phyloP scores from a whole-genome alignment of 1,284 basidiomycete genomes.

The Stygiomarasmius scandens region DNA sequence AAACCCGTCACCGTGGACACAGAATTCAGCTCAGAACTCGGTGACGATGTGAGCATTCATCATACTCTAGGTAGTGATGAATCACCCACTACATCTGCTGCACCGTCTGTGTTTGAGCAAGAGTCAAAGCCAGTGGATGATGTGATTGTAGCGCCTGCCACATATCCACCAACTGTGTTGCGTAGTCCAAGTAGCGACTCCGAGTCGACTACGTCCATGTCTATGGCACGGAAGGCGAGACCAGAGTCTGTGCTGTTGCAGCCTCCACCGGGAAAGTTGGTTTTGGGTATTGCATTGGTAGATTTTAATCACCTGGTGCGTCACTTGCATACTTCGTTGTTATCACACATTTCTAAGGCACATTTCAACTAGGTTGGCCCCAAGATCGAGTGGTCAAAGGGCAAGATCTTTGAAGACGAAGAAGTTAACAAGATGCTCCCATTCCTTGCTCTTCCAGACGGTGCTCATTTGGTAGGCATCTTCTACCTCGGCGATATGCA shows the following conservation, averaged over 20 bases:
- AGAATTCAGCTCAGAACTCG: conserved; percentile 50
- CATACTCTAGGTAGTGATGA: conserved; percentile 42
- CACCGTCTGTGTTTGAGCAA: conserved; percentile 51
- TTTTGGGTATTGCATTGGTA: conserved; percentile 84
- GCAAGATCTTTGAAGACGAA: conserved; percentile 77
- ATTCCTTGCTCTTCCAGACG: conserved; percentile 97
- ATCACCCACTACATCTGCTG: conserved; percentile 52
- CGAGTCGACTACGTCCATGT: conserved; percentile 58
- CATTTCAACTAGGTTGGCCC: conserved; percentile 75
- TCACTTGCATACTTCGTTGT: conserved; percentile 11
- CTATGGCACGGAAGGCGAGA: conserved; percentile 71
- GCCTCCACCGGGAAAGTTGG: conserved; percentile 58
- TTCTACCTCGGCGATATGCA: background rate
- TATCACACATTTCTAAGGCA: conserved; percentile 16
- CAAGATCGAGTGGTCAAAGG: conserved; percentile 80
- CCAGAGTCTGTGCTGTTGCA: conserved; percentile 74
- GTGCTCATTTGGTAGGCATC: conserved; percentile 82
- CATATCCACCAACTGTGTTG: conserved; percentile 61
- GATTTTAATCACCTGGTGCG: conserved; percentile 90
- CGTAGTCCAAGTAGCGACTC: conserved; percentile 44
- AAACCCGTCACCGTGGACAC: conserved; percentile 52
- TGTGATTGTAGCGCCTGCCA: conserved; percentile 29
- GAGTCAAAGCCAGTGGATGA: conserved; percentile 24
- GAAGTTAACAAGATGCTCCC: conserved; percentile 85
- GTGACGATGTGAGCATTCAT: conserved; percentile 52